These are phyloP conservation scores for Cladosporium colombiae DNA, from an alignment of 2,329 filamentous ascomycete species.

Conservation along the genomic window DNA sequence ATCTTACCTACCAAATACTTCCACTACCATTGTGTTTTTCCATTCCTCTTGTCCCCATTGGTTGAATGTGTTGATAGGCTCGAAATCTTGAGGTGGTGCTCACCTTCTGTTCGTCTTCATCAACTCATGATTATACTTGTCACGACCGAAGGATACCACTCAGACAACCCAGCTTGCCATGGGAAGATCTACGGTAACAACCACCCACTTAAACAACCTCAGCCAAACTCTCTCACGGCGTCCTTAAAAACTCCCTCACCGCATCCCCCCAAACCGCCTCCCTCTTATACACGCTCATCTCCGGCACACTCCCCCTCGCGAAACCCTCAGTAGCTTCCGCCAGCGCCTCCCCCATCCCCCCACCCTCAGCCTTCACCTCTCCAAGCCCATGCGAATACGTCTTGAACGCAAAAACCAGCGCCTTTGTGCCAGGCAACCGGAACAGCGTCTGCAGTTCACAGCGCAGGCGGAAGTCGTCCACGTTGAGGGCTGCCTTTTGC, in stretches of 20 bases:
- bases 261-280: slow-evolving; percentile 58
- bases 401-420: slow-evolving; percentile 63
- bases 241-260: slow-evolving; percentile 52
- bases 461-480: slow-evolving; percentile 43
- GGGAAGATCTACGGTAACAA: not conserved
- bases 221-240: not conserved
- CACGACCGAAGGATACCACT: not conserved
- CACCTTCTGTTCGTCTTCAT: not conserved
- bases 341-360: slow-evolving; percentile 54
- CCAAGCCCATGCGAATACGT: slow-evolving; percentile 61
- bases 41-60: not conserved
- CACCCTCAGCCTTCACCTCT: slow-evolving; percentile 55
- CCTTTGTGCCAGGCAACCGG: slow-evolving; percentile 55
- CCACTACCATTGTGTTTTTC: not conserved
- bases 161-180: not conserved
- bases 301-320: slow-evolving; percentile 56
- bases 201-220: not conserved
- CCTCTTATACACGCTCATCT: slow-evolving; percentile 61
- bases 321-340: slow-evolving; percentile 62
- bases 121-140: not conserved
- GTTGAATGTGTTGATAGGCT: not conserved
- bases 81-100: not conserved
- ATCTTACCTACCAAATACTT: not conserved
- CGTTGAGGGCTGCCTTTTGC: slow-evolving; percentile 22
- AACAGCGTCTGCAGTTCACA: slow-evolving; percentile 64